Conservation (phyloP, 2,329 filamentous ascomycete species). For the Phyllachora maydis region DNA sequence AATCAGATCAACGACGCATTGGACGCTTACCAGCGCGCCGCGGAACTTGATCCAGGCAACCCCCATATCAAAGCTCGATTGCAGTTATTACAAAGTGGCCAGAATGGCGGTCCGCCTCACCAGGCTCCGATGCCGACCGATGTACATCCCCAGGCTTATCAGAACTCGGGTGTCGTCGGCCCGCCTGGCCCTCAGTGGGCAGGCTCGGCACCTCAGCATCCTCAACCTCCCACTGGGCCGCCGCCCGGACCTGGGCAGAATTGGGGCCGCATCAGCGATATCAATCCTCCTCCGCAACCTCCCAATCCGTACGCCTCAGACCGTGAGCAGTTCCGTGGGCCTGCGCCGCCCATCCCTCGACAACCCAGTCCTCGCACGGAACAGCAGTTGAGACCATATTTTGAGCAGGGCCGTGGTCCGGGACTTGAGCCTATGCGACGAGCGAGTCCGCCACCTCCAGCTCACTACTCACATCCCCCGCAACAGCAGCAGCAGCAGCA, state of each 20-base stretch:
- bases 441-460: conserved; percentile 29
- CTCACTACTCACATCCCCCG: conserved; percentile 24
- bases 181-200: conserved; percentile 83
- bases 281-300: conserved; percentile 56
- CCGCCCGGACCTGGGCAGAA: no score
- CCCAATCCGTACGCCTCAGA: conserved; percentile 61
- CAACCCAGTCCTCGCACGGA: conserved; percentile 64
- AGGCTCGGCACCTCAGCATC: conserved; percentile 41
- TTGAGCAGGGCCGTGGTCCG: conserved; percentile 32
- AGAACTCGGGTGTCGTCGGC: conserved; percentile 60
- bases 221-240: no score
- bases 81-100: conserved; percentile 68
- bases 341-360: conserved; percentile 43
- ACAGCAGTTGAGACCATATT: conserved; percentile 47
- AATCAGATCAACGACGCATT: conserved; percentile 94
- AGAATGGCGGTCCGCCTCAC: conserved; percentile 51
- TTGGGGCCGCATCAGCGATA: conserved; percentile 22
- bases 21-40: conserved; percentile 86
- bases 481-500: conserved; percentile 18
- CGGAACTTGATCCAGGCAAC: conserved; percentile 82
- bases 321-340: conserved; percentile 48
- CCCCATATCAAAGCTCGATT: conserved; percentile 92
- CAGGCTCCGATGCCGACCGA: conserved; percentile 82
- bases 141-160: conserved; percentile 87
- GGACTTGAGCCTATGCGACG: conserved; percentile 22